Evolutionary conservation across 108 stramenopile species (phyloP).

Genomic region (Skeletonema costatum): DNA sequence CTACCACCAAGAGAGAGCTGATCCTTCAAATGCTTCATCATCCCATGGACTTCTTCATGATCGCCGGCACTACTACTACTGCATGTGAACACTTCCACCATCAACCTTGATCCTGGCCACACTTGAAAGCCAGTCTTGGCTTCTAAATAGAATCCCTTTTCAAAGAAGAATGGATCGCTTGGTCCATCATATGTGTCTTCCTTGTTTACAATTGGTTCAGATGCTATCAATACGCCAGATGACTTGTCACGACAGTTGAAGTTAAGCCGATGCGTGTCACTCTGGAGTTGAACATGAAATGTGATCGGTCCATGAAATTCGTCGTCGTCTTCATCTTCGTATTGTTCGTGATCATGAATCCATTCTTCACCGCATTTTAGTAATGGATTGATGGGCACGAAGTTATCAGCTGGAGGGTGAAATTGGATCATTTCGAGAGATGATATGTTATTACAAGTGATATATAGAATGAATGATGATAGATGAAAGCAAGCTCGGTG

Average conservation of each 20-base stretch:
- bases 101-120: conserved; percentile 47
- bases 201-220: background rate
- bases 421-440: no score
- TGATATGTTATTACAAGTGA: background rate
- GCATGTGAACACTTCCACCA: conserved; percentile 43
- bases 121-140: conserved; percentile 55
- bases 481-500: no score
- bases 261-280: background rate
- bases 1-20: background rate
- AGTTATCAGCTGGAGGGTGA: background rate
- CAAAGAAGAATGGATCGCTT: conserved; percentile 47
- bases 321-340: conserved; percentile 5
- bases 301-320: conserved; percentile 1
- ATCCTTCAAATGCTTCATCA: background rate
- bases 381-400: conserved; percentile 16
- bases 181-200: conserved; percentile 11
- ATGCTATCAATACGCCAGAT: conserved; percentile 15
- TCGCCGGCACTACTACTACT: background rate
- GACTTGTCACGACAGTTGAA: conserved; percentile 26
- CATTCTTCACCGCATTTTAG: conserved; percentile 24
- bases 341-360: background rate
- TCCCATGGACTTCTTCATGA: background rate
- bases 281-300: conserved; percentile 30
- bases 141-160: conserved; percentile 46
- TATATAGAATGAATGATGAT: background rate